Base-by-base conservation (phyloP, 441 rosid species). In the Gossypium lobatum region DNA sequence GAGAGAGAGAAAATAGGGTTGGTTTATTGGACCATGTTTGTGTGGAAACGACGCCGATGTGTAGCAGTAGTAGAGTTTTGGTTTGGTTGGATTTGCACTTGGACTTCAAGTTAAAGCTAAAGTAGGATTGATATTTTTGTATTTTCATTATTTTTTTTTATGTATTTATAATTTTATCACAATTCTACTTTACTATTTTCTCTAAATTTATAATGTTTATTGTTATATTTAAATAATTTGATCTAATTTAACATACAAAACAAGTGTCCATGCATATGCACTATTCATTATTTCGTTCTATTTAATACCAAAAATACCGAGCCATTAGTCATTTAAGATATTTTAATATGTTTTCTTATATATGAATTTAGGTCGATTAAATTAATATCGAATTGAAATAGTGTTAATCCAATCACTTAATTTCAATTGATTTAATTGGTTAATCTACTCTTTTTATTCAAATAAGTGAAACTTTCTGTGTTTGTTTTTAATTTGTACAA, bases 1-100 rank as follows among this genome's bases (percentile, higher is more conserved):
- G n/a, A 18, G 11, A 46, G 23, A n/a, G 14, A 39, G 20, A 16
- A 52, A 34, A 28, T 16, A 16, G 10, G 11, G 67, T 34, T 63
- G 67, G 39, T 63, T 63, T 63, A 62, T 62, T 28, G 48, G 66
- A 31, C 20, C 9, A 3, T 64, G 0, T 52, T 23, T 70, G 83
- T 80, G 72, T 54, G 74, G 81, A 79, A 82, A 77, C 78, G 81
- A 84, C 77, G 83, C 85, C 81, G 83, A 75, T 61, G 70, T 0
- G 4, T 4, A 4, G 14, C 18, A 7, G 20, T 7, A 7, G 60
- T 20, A 58, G 63, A 23, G 63, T 4, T 58, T 23, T 23, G 63
- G 63, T 21, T 23, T 58, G 34, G 63, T 58, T 58, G 16, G 31
- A 57, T 23, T 9, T 57, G 61, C n/a, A 58, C 6, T 58, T 58